Evolutionary conservation across 2,329 filamentous ascomycete genomes (phyloP), one percentile per base, ranked within the genome.

Genomic region (Zarea fungicola): DNA sequence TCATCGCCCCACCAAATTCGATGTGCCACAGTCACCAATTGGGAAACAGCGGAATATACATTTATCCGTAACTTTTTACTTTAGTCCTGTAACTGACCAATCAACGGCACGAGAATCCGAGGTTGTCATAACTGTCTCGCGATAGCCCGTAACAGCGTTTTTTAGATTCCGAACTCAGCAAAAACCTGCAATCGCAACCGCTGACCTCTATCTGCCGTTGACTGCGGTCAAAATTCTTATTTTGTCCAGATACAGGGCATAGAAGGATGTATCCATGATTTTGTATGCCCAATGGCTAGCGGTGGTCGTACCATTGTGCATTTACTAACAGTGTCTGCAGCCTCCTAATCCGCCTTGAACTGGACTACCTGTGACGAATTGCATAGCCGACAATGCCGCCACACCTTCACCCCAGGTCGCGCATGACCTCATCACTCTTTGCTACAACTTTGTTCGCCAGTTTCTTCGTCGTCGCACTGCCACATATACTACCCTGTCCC

Each of bases 361-460:
- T 25, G 23, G 45, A 36, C 7, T 28, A 13, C 23, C 22, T 10
- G 45, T 29, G 46, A 56, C 51, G 55, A 29, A 52, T 36, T 50
- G 48, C 44, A 31, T 41, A 47, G 29, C 55, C 48, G 70, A 62
- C 65, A 25, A 93, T 93, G 87, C 84, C 89, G 61, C 87, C 89
- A 53, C 86, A 92, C 70, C 83, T 99, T 35, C 93, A 99, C 68
- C 93, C 93, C 28, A 85, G 91, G 67, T 97, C 92, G 58, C 85
- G 89, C 60, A 88, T 89, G 73, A 99, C 93, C 59, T 91, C 87
- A 49, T 93, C 90, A 39, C 84, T 99, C 52, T 99, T 99, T 73
- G 90, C 89, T 43, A 89, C 87, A n/a, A 97, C 92, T 1, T 80
- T 97, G 48, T 77, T 88, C 54, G 84, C 90, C 26, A 93, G 87